phyloP scores from a whole-genome alignment of 2,329 filamentous ascomycete genomes.

The Fusarium euwallaceae region DNA sequence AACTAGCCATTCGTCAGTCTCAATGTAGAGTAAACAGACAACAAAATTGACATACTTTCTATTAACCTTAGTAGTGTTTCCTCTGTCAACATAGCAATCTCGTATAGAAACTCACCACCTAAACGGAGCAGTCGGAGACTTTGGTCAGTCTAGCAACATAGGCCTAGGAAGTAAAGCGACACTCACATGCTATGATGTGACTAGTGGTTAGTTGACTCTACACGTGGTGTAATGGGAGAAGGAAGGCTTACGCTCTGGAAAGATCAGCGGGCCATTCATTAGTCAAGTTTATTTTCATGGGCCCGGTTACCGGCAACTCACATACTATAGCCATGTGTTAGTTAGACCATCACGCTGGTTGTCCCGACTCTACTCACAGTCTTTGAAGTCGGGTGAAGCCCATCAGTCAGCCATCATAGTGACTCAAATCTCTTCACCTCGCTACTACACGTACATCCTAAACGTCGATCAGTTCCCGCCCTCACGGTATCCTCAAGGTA shows the following conservation, averaged over 20 bases:
- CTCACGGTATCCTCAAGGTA: too few relatives aligned
- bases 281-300: not conserved
- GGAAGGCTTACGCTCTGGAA: not conserved
- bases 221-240: not conserved
- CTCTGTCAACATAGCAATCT: not conserved
- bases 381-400: not conserved
- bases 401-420: slow-evolving; percentile 8
- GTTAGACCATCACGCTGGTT: not conserved
- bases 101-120: not conserved
- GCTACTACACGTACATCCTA: slow-evolving; percentile 9
- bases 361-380: slow-evolving; percentile 2
- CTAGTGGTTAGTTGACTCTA: not conserved
- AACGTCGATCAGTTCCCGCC: not conserved
- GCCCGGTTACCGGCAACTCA: not conserved
- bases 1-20: slow-evolving; percentile 12
- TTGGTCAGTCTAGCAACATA: not conserved
- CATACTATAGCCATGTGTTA: not conserved
- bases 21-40: not conserved
- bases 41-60: not conserved
- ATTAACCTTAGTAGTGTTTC: not conserved
- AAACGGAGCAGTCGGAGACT: not conserved
- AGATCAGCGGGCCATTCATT: not conserved
- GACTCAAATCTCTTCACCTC: not conserved
- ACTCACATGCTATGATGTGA: slow-evolving; percentile 5
- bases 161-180: not conserved